phyloP scores from a whole-genome alignment of 768 basidiomycete species.

The Cubamyces lactineus region DNA sequence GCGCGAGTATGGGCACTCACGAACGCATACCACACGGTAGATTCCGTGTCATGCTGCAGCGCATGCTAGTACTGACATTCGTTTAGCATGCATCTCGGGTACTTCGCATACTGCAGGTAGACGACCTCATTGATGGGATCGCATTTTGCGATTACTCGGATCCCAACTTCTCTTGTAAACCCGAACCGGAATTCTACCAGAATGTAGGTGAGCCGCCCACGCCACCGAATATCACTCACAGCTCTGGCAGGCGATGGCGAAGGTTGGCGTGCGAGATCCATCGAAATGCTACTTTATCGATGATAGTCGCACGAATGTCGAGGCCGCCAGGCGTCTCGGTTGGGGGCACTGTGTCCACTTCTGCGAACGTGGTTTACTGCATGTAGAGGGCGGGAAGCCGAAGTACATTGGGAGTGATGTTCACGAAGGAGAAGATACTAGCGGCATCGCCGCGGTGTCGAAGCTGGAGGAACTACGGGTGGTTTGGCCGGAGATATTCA shows the following conservation, averaged over 20 bases:
- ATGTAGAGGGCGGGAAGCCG: slow-evolving; percentile 62
- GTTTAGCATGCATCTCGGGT: slow-evolving; percentile 80
- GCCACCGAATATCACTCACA: not conserved
- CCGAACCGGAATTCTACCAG: slow-evolving; percentile 71
- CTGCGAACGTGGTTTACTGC: slow-evolving; percentile 65
- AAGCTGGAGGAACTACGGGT: slow-evolving; percentile 67
- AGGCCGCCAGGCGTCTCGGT: slow-evolving; percentile 62
- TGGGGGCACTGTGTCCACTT: slow-evolving; percentile 82
- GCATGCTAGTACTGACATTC: not conserved
- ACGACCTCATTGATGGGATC: slow-evolving; percentile 73
- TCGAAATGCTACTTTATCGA: slow-evolving; percentile 80
- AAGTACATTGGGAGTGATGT: slow-evolving; percentile 47
- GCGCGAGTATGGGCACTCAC: slow-evolving; percentile 85
- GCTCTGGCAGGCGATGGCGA: slow-evolving; percentile 59
- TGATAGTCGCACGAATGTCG: slow-evolving; percentile 71
- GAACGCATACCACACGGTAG: slow-evolving; percentile 78
- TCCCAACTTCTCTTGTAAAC: slow-evolving; percentile 77
- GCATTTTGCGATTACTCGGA: slow-evolving; percentile 78
- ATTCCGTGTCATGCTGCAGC: slow-evolving; percentile 22
- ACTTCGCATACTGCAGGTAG: slow-evolving; percentile 69
- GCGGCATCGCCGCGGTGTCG: slow-evolving; percentile 55
- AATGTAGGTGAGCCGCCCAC: slow-evolving; percentile 44
- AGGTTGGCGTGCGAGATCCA: slow-evolving; percentile 63
- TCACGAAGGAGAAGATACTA: slow-evolving; percentile 41
- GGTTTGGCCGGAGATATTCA: slow-evolving; percentile 80